Conservation (phyloP, 192 early-diverging fungal species). For the Phycomyces nitens region DNA sequence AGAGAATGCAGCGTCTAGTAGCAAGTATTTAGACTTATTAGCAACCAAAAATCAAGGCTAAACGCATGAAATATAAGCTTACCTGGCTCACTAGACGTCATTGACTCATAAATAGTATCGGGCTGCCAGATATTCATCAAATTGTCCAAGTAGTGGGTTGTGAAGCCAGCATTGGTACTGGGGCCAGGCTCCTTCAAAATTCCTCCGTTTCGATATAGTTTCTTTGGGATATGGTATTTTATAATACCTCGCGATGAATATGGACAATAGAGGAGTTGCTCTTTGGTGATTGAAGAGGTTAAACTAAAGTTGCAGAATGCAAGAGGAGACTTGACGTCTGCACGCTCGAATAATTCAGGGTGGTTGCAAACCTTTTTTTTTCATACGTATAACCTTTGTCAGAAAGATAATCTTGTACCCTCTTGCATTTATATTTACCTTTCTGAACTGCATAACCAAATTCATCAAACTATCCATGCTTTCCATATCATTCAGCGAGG, state of each 20-base stretch:
- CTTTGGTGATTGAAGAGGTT: conserved; percentile 60
- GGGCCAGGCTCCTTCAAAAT: conserved; percentile 41
- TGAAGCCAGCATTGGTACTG: conserved; percentile 39
- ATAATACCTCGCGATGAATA: conserved; percentile 64
- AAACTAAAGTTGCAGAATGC: conserved; percentile 55
- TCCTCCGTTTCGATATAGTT: conserved; percentile 64
- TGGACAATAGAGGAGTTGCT: conserved; percentile 48
- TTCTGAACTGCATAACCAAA: conserved; percentile 91
- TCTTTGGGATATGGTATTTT: conserved; percentile 63
- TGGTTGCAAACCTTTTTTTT: conserved; percentile 76
- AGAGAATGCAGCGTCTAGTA: conserved; percentile 43
- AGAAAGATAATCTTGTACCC: no score
- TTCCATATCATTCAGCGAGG: conserved; percentile 62
- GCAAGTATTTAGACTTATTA: not conserved
- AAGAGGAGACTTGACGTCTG: conserved; percentile 73
- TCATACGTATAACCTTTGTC: no score
- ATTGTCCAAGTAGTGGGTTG: conserved; percentile 41
- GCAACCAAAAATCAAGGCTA: not conserved
- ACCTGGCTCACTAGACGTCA: conserved; percentile 31
- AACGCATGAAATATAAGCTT: not conserved
- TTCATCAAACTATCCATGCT: conserved; percentile 85
- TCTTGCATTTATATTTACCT: conserved; percentile 28
- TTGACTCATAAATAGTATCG: conserved; percentile 50
- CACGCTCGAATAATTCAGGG: conserved; percentile 85
- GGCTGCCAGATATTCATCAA: conserved; percentile 58